Conservation (phyloP, 2,329 filamentous ascomycete genomes). For the Cadophora malorum region DNA sequence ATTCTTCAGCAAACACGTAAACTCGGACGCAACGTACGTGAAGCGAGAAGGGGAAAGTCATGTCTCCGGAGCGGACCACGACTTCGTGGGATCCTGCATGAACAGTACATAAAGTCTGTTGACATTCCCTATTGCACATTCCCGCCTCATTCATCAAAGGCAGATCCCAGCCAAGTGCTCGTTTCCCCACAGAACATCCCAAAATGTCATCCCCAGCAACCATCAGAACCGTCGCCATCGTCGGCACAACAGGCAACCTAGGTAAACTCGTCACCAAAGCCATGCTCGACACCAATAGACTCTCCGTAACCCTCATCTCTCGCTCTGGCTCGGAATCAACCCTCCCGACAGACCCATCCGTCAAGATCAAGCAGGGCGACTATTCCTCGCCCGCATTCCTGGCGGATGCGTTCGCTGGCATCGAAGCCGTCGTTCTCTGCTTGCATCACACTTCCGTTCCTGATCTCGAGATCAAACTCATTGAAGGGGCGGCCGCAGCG, state of each 20-base stretch:
- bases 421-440: slow-evolving; percentile 7
- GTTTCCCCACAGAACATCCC: too few relatives aligned
- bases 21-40: not conserved
- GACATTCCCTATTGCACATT: not conserved
- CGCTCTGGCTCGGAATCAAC: not conserved
- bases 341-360: not conserved
- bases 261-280: not conserved
- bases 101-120: not conserved
- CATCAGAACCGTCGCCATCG: slow-evolving; percentile 10
- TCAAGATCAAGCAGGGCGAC: not conserved
- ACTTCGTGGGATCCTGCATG: not conserved
- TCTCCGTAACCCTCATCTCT: not conserved
- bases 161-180: too few relatives aligned
- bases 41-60: not conserved
- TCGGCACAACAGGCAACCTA: slow-evolving; percentile 8
- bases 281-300: not conserved
- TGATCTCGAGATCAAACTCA: not conserved
- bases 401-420: not conserved
- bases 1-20: not conserved
- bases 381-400: not conserved
- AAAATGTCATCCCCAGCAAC: not conserved
- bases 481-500: slow-evolving; percentile 1
- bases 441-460: not conserved
- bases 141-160: not conserved
- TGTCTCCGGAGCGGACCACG: not conserved